These are phyloP conservation scores for Aspergillus biplanus DNA, from an alignment of 495 filamentous ascomycete species.

Conservation along the genomic window DNA sequence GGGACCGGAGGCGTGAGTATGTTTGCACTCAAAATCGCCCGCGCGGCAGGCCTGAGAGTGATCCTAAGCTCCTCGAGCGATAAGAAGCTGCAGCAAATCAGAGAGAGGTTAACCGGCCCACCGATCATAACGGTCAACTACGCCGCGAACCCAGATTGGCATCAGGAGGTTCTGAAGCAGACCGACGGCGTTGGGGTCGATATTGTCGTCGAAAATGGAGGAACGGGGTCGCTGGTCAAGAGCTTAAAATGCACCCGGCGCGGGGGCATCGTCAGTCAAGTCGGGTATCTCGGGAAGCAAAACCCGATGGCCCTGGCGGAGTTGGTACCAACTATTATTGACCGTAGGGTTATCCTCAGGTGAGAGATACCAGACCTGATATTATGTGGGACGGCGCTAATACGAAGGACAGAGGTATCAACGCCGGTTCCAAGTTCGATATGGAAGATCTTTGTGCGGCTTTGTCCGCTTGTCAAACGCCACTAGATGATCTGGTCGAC, in stretches of 20 bases:
- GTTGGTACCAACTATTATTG: too few relatives aligned
- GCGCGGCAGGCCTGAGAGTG: conserved; percentile 34
- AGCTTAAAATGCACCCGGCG: conserved; percentile 39
- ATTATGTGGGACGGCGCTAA: too few relatives aligned
- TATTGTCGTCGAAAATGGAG: conserved; percentile 44
- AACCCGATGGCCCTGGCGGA: too few relatives aligned
- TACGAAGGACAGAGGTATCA: too few relatives aligned
- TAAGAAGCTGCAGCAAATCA: conserved; percentile 34
- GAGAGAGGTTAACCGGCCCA: conserved; percentile 20
- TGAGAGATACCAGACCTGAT: too few relatives aligned
- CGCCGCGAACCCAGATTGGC: conserved; percentile 32
- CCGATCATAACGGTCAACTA: conserved; percentile 37
- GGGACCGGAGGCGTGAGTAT: conserved; percentile 44
- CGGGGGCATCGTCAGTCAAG: conserved; percentile 33
- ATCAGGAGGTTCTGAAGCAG: conserved; percentile 36
- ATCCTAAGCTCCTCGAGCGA: conserved; percentile 44
- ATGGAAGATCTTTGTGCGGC: too few relatives aligned
- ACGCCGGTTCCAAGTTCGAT: too few relatives aligned
- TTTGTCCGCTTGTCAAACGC: too few relatives aligned
- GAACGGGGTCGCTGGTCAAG: conserved; percentile 35
- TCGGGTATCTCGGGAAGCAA: too few relatives aligned
- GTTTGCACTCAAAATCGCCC: conserved; percentile 40
- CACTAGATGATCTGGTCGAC: too few relatives aligned
- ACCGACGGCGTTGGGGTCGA: conserved; percentile 44
- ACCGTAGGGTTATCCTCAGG: too few relatives aligned